Base-by-base conservation (phyloP, 176 grass and related monocot species). In the Lolium perenne region DNA sequence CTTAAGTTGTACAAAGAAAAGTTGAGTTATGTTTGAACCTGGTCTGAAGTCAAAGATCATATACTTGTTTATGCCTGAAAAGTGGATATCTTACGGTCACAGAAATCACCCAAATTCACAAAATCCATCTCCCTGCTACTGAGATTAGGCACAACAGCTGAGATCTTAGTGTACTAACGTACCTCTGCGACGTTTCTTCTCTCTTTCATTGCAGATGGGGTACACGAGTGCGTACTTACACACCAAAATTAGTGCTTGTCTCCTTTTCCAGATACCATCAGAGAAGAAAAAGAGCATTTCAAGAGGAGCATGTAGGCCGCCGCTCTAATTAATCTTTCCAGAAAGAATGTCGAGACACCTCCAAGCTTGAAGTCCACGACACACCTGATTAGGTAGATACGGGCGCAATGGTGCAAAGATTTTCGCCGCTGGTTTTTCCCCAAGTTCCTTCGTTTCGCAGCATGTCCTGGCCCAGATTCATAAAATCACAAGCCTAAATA, bases 311-410 rank as follows among this genome's bases (percentile, higher is more conserved):
- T 68, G 86, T 83, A 60, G 73, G 73, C 73, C 73, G 61, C 84
- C 74, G 16, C 50, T 54, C 25, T 15, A 15, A 29, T 4, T 43
- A 51, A 38, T 76, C 49, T 50, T 81, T 68, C 78, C 25, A 11
- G 58, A 73, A 69, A 70, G 16, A 71, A 77, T 85, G 9, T 48
- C 55, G 25, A 72, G 13, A 65, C 61, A 78, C 55, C 56, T 65
- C 64, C 32, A 86, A 74, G 74, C 82, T 85, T 88, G 2, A 83
- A 63, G 71, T 38, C 38, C 78, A 91, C 89, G 87, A 43, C 55
- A 57, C 62, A 88, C 61, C 40, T 89, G 75, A 69, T 23, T 81
- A 77, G 82, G 68, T 81, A 75, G 64, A 70, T 78, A 86, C 25
- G 83, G 83, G 81, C 83, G 79, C 88, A 90, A 78, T 77, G 29